A percentile compares a stretch with the other conserved stretches of the same genome.
Conservation (phyloP, 2,329 filamentous ascomycete species). For the Aureobasidium pullulans region DNA sequence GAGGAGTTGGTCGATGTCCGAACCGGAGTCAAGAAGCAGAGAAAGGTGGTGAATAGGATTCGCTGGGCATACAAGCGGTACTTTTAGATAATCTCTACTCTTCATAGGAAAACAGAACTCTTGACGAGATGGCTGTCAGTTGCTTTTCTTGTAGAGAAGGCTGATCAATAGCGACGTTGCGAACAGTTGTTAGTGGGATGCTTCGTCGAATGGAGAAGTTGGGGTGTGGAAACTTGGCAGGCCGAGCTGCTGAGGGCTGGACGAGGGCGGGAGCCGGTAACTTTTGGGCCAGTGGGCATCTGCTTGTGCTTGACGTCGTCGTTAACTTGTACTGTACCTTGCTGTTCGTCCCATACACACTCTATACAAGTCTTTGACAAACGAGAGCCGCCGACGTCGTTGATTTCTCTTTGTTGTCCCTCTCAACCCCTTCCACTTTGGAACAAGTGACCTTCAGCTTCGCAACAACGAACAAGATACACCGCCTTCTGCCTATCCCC, state of each 20-base stretch:
- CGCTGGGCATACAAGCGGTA: constrained; percentile 85
- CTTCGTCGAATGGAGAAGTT: not conserved
- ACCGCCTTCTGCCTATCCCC: not conserved
- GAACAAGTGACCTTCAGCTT: not conserved
- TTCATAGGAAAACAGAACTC: not conserved
- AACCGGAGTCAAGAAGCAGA: constrained; percentile 69
- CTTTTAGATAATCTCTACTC: constrained; percentile 29
- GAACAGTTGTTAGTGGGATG: not conserved
- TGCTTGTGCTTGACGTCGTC: not conserved
- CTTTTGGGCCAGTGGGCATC: not conserved
- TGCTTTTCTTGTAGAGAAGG: not conserved
- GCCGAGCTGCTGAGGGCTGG: not conserved
- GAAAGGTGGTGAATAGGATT: constrained; percentile 72
- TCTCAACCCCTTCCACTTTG: not conserved
- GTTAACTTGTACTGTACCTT: not conserved
- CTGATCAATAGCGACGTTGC: not conserved
- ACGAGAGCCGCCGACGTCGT: constrained; percentile 2
- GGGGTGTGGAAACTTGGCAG: constrained; percentile 2
- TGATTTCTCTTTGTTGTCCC: not conserved
- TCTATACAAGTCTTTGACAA: not conserved
- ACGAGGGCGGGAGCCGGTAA: not conserved
- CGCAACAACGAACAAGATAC: not conserved
- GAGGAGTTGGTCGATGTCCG: constrained; percentile 75
- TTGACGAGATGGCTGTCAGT: not conserved
- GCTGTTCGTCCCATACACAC: not conserved